phyloP scores from a whole-genome alignment of 352 stramenopile species.

The Phytophthora citrophthora region DNA sequence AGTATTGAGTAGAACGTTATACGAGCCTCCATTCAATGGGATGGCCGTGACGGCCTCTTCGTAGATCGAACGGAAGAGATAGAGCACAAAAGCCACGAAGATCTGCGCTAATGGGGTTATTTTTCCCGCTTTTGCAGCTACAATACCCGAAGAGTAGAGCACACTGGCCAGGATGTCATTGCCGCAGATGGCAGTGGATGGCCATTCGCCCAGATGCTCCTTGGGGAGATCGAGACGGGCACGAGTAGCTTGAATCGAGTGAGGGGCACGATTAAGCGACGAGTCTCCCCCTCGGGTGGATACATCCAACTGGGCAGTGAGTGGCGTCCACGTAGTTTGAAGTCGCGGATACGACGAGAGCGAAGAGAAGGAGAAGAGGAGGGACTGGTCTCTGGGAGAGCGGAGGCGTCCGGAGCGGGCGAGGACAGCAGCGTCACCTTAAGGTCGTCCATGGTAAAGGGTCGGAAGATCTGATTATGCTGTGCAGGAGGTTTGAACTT shows the following conservation, averaged over 20 bases:
- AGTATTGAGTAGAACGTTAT: slow-evolving; percentile 93
- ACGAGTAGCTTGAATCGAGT: slow-evolving; percentile 37
- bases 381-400: not conserved
- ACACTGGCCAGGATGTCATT: slow-evolving; percentile 93
- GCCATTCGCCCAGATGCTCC: slow-evolving; percentile 73
- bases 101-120: slow-evolving; percentile 85
- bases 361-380: slow-evolving; percentile 15
- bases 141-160: slow-evolving; percentile 81
- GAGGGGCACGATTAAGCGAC: slow-evolving; percentile 32
- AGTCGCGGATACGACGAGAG: slow-evolving; percentile 29
- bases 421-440: slow-evolving; percentile 45
- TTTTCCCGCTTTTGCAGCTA: slow-evolving; percentile 78
- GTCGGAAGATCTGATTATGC: slow-evolving; percentile 26
- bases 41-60: slow-evolving; percentile 91
- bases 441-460: slow-evolving; percentile 53
- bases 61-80: slow-evolving; percentile 88
- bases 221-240: slow-evolving; percentile 29
- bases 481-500: not conserved
- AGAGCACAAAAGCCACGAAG: slow-evolving; percentile 78
- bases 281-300: slow-evolving; percentile 45
- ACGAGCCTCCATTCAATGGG: slow-evolving; percentile 91
- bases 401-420: slow-evolving; percentile 21
- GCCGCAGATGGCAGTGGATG: slow-evolving; percentile 90
- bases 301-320: slow-evolving; percentile 50
- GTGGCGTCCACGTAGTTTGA: slow-evolving; percentile 16